Evolutionary conservation across 225 moss, liverwort and hornwort species (phyloP).

Genomic region (Sphagnum contortum): DNA sequence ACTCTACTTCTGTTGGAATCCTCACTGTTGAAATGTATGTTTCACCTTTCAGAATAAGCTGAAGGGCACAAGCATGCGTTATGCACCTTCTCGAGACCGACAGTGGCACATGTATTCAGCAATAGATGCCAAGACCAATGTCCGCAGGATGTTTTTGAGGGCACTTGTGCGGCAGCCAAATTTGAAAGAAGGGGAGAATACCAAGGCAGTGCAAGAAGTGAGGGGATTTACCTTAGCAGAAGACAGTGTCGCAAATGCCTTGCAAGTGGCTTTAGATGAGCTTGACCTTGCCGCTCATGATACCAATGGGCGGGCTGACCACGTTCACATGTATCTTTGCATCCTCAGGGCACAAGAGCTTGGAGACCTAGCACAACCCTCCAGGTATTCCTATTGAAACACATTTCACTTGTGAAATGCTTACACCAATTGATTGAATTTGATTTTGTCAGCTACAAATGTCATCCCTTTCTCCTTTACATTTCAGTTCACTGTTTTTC

Average conservation of each 20-base stretch:
- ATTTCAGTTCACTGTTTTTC: too few relatives aligned
- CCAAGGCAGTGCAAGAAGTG: slow-evolving; percentile 8
- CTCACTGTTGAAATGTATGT: too few relatives aligned
- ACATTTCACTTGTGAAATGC: background rate
- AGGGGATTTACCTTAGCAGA: slow-evolving; percentile 21
- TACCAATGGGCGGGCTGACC: slow-evolving; percentile 58
- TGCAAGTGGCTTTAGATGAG: slow-evolving; percentile 86
- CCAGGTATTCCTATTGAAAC: background rate
- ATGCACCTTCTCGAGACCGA: slow-evolving; percentile 85
- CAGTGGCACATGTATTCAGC: slow-evolving; percentile 92
- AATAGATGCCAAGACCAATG: slow-evolving; percentile 51
- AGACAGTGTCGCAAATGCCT: slow-evolving; percentile 42
- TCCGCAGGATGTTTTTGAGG: slow-evolving; percentile 66
- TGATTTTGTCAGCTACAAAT: too few relatives aligned
- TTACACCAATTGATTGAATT: too few relatives aligned
- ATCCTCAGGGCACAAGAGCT: slow-evolving; percentile 72
- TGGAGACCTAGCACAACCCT: slow-evolving; percentile 23
- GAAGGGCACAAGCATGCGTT: slow-evolving; percentile 66
- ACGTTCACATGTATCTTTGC: slow-evolving; percentile 85
- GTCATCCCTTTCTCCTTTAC: too few relatives aligned
- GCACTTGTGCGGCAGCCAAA: slow-evolving; percentile 71
- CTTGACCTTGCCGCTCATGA: slow-evolving; percentile 78
- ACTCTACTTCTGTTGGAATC: too few relatives aligned
- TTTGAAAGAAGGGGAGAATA: slow-evolving; percentile 20
- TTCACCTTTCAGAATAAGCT: slow-evolving; percentile 51